Evolutionary conservation across 495 filamentous ascomycete genomes (phyloP).

Genomic region (Lasiosphaeria miniovina): DNA sequence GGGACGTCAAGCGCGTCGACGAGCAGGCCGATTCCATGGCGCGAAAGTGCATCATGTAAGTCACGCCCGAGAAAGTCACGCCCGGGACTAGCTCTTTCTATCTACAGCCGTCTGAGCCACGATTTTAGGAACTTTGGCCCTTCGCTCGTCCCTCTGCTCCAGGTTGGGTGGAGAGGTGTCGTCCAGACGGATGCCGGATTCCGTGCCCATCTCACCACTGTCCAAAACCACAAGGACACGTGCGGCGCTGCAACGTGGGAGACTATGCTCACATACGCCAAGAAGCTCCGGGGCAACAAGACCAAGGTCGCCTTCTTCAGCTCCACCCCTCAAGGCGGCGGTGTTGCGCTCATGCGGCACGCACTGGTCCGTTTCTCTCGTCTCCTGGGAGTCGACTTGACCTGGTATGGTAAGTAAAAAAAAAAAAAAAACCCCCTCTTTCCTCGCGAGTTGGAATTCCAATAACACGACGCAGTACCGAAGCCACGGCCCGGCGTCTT

Average conservation of each 20-base stretch:
- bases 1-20: slow-evolving; percentile 61
- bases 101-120: slow-evolving; percentile 1
- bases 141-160: slow-evolving; percentile 64
- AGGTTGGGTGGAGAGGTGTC: slow-evolving; percentile 69
- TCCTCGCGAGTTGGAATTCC: slow-evolving; percentile 36
- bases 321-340: slow-evolving; percentile 81
- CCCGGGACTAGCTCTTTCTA: background rate
- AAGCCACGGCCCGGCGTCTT: slow-evolving; percentile 83
- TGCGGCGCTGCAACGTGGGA: slow-evolving; percentile 65
- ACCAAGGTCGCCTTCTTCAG: slow-evolving; percentile 82
- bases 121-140: slow-evolving; percentile 69
- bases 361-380: slow-evolving; percentile 73
- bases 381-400: slow-evolving; percentile 63
- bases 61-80: background rate
- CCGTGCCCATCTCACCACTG: slow-evolving; percentile 55
- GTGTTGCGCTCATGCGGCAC: slow-evolving; percentile 86
- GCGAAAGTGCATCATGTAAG: slow-evolving; percentile 70
- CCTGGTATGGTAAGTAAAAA: slow-evolving; percentile 62
- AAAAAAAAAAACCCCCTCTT: background rate
- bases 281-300: slow-evolving; percentile 62
- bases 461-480: slow-evolving; percentile 53
- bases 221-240: slow-evolving; percentile 63
- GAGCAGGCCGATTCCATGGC: slow-evolving; percentile 87
- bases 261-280: slow-evolving; percentile 63
- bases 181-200: slow-evolving; percentile 73